Conservation (phyloP, 352 stramenopile species). For the Pythium scleroteichum region DNA sequence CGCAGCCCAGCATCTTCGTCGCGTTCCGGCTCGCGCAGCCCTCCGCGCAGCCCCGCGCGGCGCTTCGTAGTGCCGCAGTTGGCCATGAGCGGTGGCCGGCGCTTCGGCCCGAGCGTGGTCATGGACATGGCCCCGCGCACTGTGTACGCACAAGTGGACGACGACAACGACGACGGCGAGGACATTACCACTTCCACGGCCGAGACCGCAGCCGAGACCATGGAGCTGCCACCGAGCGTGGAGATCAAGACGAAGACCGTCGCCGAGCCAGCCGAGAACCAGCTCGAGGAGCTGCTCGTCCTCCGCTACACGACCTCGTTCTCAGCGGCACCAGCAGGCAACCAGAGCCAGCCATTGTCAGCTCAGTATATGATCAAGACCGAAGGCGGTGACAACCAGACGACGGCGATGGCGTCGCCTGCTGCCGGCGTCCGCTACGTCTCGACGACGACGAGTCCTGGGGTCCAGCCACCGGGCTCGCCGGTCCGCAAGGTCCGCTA, state of each 20-base stretch:
- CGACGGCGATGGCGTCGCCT: not conserved
- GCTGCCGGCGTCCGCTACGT: slow-evolving; percentile 1
- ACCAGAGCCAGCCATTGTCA: slow-evolving; percentile 12
- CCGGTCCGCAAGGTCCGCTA: slow-evolving; percentile 7
- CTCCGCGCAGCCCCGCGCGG: slow-evolving; percentile 7
- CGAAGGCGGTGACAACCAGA: slow-evolving; percentile 8
- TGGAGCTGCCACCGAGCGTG: slow-evolving; percentile 12
- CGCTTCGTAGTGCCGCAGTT: slow-evolving; percentile 9
- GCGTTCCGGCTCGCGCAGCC: slow-evolving; percentile 5
- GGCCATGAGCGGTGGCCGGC: slow-evolving; percentile 4
- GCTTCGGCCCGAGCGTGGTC: slow-evolving; percentile 11
- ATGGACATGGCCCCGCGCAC: slow-evolving; percentile 11
- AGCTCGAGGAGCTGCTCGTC: slow-evolving; percentile 1
- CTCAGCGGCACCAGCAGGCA: not conserved
- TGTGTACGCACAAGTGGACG: slow-evolving; percentile 9
- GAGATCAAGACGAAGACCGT: slow-evolving; percentile 20
- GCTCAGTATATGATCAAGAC: slow-evolving; percentile 13
- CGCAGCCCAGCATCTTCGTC: slow-evolving; percentile 7
- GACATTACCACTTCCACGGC: not conserved
- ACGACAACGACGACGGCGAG: slow-evolving; percentile 3
- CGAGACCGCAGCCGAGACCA: not conserved
- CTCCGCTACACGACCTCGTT: not conserved
- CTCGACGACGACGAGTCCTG: not conserved
- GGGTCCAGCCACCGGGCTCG: not conserved
- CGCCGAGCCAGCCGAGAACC: slow-evolving; percentile 3